Evolutionary conservation across 495 filamentous ascomycete genomes (phyloP).

Genomic region (Penicillium coffeae): DNA sequence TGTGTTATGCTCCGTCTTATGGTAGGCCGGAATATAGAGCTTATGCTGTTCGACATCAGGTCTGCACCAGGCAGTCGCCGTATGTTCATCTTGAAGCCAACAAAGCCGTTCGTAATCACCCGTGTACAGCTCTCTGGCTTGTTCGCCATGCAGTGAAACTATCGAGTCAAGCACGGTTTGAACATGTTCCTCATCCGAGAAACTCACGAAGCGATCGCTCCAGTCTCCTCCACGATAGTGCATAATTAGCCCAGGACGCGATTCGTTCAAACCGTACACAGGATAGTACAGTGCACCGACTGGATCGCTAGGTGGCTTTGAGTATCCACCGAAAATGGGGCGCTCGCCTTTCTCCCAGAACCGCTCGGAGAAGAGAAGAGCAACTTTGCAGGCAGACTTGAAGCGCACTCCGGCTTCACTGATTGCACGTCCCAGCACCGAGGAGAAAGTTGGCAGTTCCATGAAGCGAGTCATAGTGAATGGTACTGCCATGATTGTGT

Average conservation of each 20-base stretch:
- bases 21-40: slow-evolving; percentile 65
- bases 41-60: slow-evolving; percentile 58
- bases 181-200: slow-evolving; percentile 52
- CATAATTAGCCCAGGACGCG: slow-evolving; percentile 59
- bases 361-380: slow-evolving; percentile 58
- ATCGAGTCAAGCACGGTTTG: slow-evolving; percentile 54
- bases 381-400: slow-evolving; percentile 57
- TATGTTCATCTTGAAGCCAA: slow-evolving; percentile 54
- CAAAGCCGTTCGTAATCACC: slow-evolving; percentile 56
- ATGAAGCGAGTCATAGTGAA: slow-evolving; percentile 56
- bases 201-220: slow-evolving; percentile 40
- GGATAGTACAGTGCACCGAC: slow-evolving; percentile 61
- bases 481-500: slow-evolving; percentile 59
- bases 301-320: slow-evolving; percentile 53
- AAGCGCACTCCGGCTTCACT: slow-evolving; percentile 56
- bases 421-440: slow-evolving; percentile 56
- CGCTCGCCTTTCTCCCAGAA: slow-evolving; percentile 64
- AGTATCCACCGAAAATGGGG: slow-evolving; percentile 63
- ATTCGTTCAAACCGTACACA: slow-evolving; percentile 58
- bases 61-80: slow-evolving; percentile 52
- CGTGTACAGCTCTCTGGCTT: slow-evolving; percentile 54
- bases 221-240: slow-evolving; percentile 50
- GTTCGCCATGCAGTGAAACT: slow-evolving; percentile 56
- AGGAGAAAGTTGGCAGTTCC: slow-evolving; percentile 49
- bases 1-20: slow-evolving; percentile 61